Percentiles rank a stretch among this genome's conserved stretches.
phyloP scores from a whole-genome alignment of 345 rosid species.

The Adansonia digitata region DNA sequence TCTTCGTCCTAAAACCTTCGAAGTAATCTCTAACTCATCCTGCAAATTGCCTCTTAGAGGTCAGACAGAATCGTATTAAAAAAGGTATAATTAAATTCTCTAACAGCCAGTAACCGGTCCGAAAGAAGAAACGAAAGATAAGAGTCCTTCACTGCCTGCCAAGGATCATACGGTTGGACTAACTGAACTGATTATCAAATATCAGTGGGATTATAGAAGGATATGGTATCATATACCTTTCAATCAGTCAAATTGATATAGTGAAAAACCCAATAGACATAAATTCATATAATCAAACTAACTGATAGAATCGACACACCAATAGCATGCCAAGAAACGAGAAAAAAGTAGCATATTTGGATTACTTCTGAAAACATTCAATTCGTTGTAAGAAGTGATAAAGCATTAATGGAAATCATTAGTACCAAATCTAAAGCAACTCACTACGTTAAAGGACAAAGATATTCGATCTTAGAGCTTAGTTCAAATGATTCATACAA shows the following conservation, averaged over 20 bases:
- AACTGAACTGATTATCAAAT: background rate
- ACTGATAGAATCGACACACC: background rate
- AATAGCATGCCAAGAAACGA: background rate
- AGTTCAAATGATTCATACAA: too few relatives aligned
- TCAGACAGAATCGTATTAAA: background rate
- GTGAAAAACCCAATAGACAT: background rate
- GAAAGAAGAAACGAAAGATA: background rate
- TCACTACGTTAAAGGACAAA: background rate
- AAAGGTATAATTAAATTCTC: background rate
- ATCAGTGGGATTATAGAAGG: background rate
- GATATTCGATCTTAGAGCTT: background rate
- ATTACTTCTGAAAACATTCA: background rate
- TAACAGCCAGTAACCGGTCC: background rate
- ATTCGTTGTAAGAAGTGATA: background rate
- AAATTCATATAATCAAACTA: background rate
- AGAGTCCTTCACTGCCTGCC: background rate
- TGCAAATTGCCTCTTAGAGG: conserved; percentile 20
- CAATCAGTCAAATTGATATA: background rate
- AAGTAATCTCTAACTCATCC: conserved; percentile 81
- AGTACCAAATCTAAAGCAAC: background rate
- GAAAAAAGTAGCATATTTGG: background rate
- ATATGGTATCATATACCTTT: background rate
- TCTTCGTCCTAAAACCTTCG: conserved; percentile 57
- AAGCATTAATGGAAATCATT: background rate
- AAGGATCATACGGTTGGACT: background rate